A percentile compares a stretch with the other conserved stretches of the same genome.
Conservation (phyloP, 2,329 filamentous ascomycete genomes). For the Ophiostoma montium region DNA sequence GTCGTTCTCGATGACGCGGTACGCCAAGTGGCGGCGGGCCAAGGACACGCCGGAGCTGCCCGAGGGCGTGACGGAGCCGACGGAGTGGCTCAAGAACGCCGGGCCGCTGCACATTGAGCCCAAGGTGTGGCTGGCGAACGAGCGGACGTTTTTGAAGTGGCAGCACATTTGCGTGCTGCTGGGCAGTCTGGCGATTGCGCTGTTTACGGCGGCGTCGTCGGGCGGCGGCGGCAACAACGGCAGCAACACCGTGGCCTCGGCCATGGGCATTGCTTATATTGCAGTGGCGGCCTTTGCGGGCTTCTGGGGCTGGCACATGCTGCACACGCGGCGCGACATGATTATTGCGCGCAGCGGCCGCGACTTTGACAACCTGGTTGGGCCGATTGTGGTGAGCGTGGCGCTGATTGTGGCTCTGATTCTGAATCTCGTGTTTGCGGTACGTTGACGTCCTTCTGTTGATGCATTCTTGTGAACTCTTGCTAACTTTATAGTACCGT, state of each 20-base stretch:
- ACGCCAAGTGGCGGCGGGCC: conserved; percentile 44
- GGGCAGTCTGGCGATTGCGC: conserved; percentile 64
- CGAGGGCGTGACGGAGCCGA: conserved; percentile 75
- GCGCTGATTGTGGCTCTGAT: conserved; percentile 66
- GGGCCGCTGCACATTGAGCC: conserved; percentile 87
- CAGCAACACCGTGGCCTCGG: conserved; percentile 58
- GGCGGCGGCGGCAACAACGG: no score
- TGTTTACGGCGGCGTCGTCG: conserved; percentile 87
- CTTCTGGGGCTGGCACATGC: conserved; percentile 76
- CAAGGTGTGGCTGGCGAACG: conserved; percentile 97
- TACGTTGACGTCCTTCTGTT: background rate
- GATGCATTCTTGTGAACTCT: background rate
- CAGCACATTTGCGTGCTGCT: conserved; percentile 87
- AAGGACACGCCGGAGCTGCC: conserved; percentile 44
- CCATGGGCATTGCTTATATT: conserved; percentile 73
- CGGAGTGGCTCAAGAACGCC: conserved; percentile 84
- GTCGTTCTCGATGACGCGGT: conserved; percentile 68
- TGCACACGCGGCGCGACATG: conserved; percentile 59
- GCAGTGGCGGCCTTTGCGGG: conserved; percentile 70
- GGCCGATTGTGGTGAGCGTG: conserved; percentile 69
- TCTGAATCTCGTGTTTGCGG: conserved; percentile 76
- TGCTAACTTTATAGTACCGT: conserved; percentile 9
- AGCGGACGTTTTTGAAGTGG: conserved; percentile 98
- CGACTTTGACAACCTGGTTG: conserved; percentile 82
- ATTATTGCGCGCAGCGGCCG: conserved; percentile 77